Conservation (phyloP, 1,139 yeast species). For the Blastobotrys malaysiensis region DNA sequence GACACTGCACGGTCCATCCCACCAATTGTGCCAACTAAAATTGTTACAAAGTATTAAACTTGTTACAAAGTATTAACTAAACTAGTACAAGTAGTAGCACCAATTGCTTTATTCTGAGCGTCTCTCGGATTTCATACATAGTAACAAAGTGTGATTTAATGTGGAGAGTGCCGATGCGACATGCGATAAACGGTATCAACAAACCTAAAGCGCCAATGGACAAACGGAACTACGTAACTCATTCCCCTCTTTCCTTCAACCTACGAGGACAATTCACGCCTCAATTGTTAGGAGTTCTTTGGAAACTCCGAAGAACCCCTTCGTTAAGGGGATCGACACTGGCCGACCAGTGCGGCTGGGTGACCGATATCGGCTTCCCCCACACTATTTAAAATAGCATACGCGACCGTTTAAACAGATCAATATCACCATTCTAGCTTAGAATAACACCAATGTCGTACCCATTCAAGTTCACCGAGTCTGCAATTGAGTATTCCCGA, state of each 20-base stretch:
- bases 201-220: neutral
- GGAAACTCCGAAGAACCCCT: neutral
- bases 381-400: neutral
- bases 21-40: too few species aligned
- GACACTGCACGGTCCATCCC: too few species aligned
- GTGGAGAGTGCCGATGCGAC: too few species aligned
- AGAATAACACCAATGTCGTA: constrained; percentile 2
- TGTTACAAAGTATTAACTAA: too few species aligned
- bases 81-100: too few species aligned
- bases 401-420: neutral
- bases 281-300: neutral
- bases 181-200: too few species aligned
- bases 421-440: neutral
- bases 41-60: too few species aligned
- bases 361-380: neutral
- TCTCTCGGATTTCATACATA: too few species aligned
- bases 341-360: neutral
- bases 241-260: neutral
- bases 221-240: neutral
- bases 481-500: neutral
- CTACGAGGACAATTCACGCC: neutral
- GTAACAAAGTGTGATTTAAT: too few species aligned
- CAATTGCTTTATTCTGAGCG: too few species aligned
- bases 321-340: neutral
- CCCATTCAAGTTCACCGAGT: constrained; percentile 10